phyloP scores from a whole-genome alignment of 2,329 filamentous ascomycete genomes.

The Aspergillus calidoustus region DNA sequence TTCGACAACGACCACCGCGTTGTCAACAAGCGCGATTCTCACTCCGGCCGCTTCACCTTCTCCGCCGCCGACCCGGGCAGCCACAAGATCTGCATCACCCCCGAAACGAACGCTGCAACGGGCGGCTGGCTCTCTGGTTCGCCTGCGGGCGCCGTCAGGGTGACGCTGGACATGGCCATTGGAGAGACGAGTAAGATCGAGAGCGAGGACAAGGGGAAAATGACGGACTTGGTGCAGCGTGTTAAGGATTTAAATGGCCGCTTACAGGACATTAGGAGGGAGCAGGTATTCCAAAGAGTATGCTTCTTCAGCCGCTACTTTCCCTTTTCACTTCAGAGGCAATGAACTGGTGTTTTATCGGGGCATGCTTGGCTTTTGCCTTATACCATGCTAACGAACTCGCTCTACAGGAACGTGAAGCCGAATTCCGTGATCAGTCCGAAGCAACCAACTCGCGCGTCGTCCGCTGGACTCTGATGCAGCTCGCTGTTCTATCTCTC shows the following conservation, averaged over 20 bases:
- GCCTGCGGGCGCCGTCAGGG: conserved; percentile 76
- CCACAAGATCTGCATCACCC: conserved; percentile 93
- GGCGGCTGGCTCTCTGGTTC: conserved; percentile 73
- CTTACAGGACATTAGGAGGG: conserved; percentile 83
- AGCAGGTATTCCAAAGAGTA: conserved; percentile 96
- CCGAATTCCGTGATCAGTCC: conserved; percentile 97
- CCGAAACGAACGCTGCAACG: conserved; percentile 71
- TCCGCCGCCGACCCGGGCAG: conserved; percentile 92
- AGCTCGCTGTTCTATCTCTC: conserved; percentile 78
- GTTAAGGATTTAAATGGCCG: conserved; percentile 87
- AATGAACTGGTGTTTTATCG: neutral
- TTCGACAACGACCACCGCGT: conserved; percentile 99
- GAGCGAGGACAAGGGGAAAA: conserved; percentile 89
- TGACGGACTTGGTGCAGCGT: conserved; percentile 84
- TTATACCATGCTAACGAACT: conserved; percentile 1
- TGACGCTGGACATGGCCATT: conserved; percentile 88
- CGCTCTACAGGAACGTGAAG: conserved; percentile 78
- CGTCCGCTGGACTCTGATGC: conserved; percentile 90
- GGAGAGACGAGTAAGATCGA: conserved; percentile 94
- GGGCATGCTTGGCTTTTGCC: too few relatives aligned
- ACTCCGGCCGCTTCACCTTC: conserved; percentile 89
- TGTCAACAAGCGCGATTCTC: conserved; percentile 78
- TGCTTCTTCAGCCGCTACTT: conserved; percentile 29
- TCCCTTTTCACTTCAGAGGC: neutral
- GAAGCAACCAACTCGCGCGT: conserved; percentile 91